Conservation (phyloP, 257 asterid species). For the Handroanthus guayacan region DNA sequence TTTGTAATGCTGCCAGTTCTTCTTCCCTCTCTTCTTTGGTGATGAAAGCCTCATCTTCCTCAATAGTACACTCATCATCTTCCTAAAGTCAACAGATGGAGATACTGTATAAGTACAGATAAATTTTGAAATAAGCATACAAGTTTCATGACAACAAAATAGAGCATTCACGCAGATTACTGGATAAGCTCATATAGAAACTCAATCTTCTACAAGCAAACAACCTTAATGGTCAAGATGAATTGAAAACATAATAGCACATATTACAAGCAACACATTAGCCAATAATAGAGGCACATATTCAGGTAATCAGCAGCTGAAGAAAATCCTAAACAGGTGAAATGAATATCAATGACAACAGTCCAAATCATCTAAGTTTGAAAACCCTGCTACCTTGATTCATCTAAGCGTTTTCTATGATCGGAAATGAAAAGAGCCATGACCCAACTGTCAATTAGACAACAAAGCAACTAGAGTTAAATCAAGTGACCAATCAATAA, state of each 20-base stretch:
- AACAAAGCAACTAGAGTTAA: slow-evolving; percentile 22
- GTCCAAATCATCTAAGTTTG: not conserved
- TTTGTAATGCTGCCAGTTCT: slow-evolving; percentile 83
- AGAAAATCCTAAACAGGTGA: not conserved
- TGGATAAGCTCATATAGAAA: slow-evolving; percentile 29
- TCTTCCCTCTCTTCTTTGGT: slow-evolving; percentile 94
- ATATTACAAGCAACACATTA: not conserved
- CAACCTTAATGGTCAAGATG: slow-evolving; percentile 13
- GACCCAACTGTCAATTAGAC: slow-evolving; percentile 2
- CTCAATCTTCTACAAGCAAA: slow-evolving; percentile 27
- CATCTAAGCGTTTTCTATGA: not conserved
- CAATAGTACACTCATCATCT: slow-evolving; percentile 97
- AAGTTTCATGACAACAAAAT: not conserved
- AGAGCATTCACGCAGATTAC: slow-evolving; percentile 21
- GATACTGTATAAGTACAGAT: slow-evolving; percentile 33
- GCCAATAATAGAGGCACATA: slow-evolving; percentile 17
- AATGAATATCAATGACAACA: slow-evolving; percentile 12
- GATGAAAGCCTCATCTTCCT: slow-evolving; percentile 92
- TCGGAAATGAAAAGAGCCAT: not conserved
- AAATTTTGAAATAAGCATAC: slow-evolving; percentile 15
- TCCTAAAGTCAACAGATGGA: slow-evolving; percentile 66
- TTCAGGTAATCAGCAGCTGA: slow-evolving; percentile 9
- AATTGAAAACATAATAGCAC: not conserved
- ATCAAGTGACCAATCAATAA: slow-evolving; percentile 13
- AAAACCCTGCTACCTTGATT: slow-evolving; percentile 7